Evolutionary conservation across 345 rosid genomes (phyloP).

Genomic region (Acer campestre): DNA sequence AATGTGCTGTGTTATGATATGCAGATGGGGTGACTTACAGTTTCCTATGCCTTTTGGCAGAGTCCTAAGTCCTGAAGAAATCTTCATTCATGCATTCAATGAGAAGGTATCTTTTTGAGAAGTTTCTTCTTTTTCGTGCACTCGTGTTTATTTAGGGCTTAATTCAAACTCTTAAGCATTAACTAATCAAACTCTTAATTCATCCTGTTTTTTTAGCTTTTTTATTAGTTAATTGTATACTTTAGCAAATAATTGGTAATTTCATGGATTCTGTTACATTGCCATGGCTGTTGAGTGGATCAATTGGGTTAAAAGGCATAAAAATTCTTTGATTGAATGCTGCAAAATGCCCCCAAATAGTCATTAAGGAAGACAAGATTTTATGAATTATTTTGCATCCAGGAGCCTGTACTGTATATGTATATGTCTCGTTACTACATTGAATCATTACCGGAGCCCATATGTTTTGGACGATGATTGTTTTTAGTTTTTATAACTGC

Average conservation of each 20-base stretch:
- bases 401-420: background rate
- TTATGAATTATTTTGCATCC: no score
- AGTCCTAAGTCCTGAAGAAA: conserved; percentile 72
- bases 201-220: background rate
- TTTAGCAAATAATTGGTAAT: background rate
- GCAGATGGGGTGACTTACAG: conserved; percentile 85
- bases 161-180: no score
- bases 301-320: background rate
- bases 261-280: background rate
- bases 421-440: background rate
- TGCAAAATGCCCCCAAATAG: background rate
- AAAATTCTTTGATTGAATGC: background rate
- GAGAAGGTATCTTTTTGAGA: conserved; percentile 61
- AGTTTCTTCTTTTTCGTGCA: background rate
- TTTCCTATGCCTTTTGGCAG: conserved; percentile 93
- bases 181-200: background rate
- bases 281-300: background rate
- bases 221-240: background rate
- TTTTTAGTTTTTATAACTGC: background rate
- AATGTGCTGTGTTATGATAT: background rate
- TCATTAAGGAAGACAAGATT: no score
- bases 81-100: conserved; percentile 77
- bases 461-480: background rate
- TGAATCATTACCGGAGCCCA: background rate
- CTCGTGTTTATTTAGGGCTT: no score